Conservation (phyloP, 2,329 filamentous ascomycete genomes). For the Colletotrichum sp. region DNA sequence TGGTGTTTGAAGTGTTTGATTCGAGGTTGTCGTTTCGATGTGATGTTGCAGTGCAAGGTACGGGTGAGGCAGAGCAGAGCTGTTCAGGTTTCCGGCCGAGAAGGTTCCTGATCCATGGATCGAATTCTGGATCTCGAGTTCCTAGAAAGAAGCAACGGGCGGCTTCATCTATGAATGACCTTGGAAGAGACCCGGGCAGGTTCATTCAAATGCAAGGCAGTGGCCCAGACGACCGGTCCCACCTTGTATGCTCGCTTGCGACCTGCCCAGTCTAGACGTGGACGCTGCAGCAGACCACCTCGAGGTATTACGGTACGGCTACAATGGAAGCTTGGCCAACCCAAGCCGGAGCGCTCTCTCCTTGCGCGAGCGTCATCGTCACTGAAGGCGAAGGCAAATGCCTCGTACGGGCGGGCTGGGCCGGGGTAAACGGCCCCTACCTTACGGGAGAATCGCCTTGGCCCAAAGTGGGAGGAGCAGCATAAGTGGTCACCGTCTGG, state of each 20-base stretch:
- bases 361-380: slow-evolving; percentile 11
- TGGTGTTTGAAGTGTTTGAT: not conserved
- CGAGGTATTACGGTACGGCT: not conserved
- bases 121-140: not conserved
- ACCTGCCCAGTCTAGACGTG: not conserved
- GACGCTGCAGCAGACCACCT: not conserved
- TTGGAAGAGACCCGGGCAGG: not conserved
- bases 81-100: not conserved
- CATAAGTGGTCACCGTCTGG: not conserved
- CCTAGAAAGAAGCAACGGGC: not conserved
- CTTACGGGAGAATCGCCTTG: not conserved
- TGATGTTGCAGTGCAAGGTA: not conserved
- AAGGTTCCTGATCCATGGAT: not conserved
- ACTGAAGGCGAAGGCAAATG: slow-evolving; percentile 10
- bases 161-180: not conserved
- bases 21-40: not conserved
- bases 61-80: not conserved
- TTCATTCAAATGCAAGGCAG: not conserved
- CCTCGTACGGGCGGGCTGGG: not conserved
- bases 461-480: not conserved
- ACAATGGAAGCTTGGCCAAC: not conserved
- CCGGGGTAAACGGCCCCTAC: not conserved
- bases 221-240: not conserved
- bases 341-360: not conserved
- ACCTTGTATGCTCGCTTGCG: not conserved